These are phyloP conservation scores for Hibiscus tridactylites DNA, from an alignment of 345 rosid genomes.

Conservation along the genomic window DNA sequence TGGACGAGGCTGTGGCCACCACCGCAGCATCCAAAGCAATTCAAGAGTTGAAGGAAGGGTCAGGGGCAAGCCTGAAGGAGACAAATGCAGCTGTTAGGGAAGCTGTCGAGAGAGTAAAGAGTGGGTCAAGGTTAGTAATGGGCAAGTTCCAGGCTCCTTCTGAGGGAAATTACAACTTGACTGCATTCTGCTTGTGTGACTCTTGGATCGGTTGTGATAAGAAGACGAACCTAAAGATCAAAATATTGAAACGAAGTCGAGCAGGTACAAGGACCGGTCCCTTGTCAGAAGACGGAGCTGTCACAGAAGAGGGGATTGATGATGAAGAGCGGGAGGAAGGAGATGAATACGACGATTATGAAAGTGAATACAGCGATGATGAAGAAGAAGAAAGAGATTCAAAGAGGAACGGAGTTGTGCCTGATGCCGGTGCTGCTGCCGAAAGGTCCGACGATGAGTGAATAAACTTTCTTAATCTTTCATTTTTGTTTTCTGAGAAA, in stretches of 20 bases:
- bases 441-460: neutral
- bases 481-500: neutral
- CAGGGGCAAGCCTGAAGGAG: conserved; percentile 74
- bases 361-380: conserved; percentile 8
- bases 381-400: neutral
- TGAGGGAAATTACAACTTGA: conserved; percentile 11
- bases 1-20: conserved; percentile 82
- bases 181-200: conserved; percentile 9
- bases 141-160: conserved; percentile 40
- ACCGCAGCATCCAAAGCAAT: conserved; percentile 64
- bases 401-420: neutral
- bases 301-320: conserved; percentile 4
- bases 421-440: neutral
- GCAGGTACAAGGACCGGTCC: conserved; percentile 1
- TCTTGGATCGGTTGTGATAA: conserved; percentile 12
- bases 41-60: conserved; percentile 36
- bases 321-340: conserved; percentile 5
- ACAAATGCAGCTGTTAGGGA: conserved; percentile 41
- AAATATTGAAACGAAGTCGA: neutral
- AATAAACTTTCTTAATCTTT: neutral
- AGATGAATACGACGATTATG: conserved; percentile 9
- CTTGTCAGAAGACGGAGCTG: conserved; percentile 1
- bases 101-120: neutral
- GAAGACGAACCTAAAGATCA: conserved; percentile 8
- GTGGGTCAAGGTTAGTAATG: conserved; percentile 17